Conservation (phyloP, 331 rosid genomes). For the Pyrus hybrid region DNA sequence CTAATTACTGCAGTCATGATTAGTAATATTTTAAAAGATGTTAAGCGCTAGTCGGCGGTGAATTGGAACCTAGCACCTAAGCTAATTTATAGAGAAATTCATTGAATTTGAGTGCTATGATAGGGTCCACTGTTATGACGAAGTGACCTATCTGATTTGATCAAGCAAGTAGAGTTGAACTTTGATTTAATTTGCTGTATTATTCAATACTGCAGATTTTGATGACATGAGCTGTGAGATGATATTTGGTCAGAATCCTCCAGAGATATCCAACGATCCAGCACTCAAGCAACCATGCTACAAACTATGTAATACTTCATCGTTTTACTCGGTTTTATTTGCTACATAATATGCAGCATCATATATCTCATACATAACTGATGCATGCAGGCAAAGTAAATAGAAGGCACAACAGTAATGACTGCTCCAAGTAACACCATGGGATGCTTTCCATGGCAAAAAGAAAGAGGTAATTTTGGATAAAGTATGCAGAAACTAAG, state of each 20-base stretch:
- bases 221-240: conserved; percentile 98
- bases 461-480: neutral
- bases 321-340: neutral
- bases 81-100: too few relatives aligned
- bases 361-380: neutral
- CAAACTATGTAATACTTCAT: conserved; percentile 49
- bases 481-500: neutral
- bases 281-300: conserved; percentile 89
- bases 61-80: too few relatives aligned
- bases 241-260: conserved; percentile 88
- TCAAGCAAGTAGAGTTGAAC: too few relatives aligned
- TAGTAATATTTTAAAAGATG: too few relatives aligned
- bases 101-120: too few relatives aligned
- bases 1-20: too few relatives aligned
- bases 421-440: conserved; percentile 42
- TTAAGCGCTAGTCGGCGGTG: too few relatives aligned
- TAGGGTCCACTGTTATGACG: too few relatives aligned
- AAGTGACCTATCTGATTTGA: too few relatives aligned
- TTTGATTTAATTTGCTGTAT: too few relatives aligned
- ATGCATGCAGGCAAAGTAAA: conserved; percentile 69
- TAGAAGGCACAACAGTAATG: conserved; percentile 33
- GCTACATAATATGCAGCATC: neutral
- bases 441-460: neutral
- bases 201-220: conserved; percentile 56
- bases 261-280: conserved; percentile 62